Base-by-base conservation (phyloP, 495 filamentous ascomycete species). In the Schizothecium vesticola region DNA sequence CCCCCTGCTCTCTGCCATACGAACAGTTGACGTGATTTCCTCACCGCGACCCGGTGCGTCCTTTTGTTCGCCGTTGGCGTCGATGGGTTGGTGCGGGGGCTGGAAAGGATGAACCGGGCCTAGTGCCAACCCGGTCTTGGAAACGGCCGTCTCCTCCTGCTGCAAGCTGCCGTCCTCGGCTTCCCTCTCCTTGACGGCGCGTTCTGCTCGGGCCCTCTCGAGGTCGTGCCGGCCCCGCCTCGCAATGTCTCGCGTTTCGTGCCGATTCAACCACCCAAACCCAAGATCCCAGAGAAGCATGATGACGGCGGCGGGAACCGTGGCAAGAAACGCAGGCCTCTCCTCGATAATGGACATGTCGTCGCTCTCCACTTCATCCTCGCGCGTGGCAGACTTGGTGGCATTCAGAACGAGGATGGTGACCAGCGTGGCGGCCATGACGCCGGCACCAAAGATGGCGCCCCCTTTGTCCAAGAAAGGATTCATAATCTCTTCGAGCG, bases 401-500 rank as follows among this genome's bases (percentile, higher is more conserved):
- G 87, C 88, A 67, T 90, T 90, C 2, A 90, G 62, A 0, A 80
- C 84, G 24, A 90, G 79, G 5, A 89, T 73, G 2, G 85, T 85
- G 66, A 88, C 78, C 19, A 90, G 80, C 0, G 87, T 88, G 0
- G 82, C 80, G 3, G 87, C 80, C 86, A 90, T 89, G 66, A 90
- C 80, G 36, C 85, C 55, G 4, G 80, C 84, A 21, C 87, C 87
- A 61, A 89, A 88, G 0, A 78, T 78, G 1, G 88, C 88, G 31
- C 88, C 84, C 13, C 75, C 72, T 72, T 87, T 89, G 72, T 90
- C 88, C 12, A 90, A 67, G 70, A 88, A 90, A 2, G 88, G 88
- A 68, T 90, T 89, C 85, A 90, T 86, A 74, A 90, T 88, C 72
- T 90, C 88, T 73, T 88, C 88, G 0, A 90, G 80, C 0, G 86